Evolutionary conservation across 805 yeast species (phyloP), one percentile per base, ranked within the genome.

Genomic region (Teunomyces lycoperdinae): DNA sequence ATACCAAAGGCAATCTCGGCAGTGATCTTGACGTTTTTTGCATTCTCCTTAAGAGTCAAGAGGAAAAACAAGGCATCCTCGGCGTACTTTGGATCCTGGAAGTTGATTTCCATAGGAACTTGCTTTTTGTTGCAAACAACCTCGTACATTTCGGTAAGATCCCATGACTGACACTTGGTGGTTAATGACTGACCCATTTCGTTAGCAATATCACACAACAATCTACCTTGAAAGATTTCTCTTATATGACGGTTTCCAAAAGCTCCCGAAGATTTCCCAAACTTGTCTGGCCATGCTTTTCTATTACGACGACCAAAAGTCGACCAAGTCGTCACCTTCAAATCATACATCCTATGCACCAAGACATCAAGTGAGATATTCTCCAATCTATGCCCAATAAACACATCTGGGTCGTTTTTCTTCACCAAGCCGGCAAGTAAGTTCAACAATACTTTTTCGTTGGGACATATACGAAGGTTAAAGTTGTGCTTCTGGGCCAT

Each of bases 111-210:
- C 54, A 83, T 66, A 8, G 89, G 76, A 10, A 71, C 64, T 49
- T 80, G 80, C 48, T 78, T 79, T 58, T 78, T 79, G 51, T 79
- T 81, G 57, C 96, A 84, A 13, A 88, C 87, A 43, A 88, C 79
- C 28, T 81, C 84, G 57, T 83, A 85, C 98, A 94, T 94, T 66
- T 94, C 99, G 10, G 87, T 76, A 48, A 94, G 73, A 50, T 89
- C 95, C 97, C 96, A 94, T 13, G 92, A 87, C 65, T 89, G 96
- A 69, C 98, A 94, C 63, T 90, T 89, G 4, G 85, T 73, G 3
- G 97, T 89, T 52, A 92, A 73, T 0, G 97, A 91, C 63, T 87
- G 94, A 43, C 98, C 99, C 83, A 91, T 80, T 59, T 89, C 96
- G 66, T 94, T 94, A 44, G 92, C 89, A 60, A 94, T 82, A 67